phyloP scores from a whole-genome alignment of 768 basidiomycete genomes.

The Naganishia onofrii region DNA sequence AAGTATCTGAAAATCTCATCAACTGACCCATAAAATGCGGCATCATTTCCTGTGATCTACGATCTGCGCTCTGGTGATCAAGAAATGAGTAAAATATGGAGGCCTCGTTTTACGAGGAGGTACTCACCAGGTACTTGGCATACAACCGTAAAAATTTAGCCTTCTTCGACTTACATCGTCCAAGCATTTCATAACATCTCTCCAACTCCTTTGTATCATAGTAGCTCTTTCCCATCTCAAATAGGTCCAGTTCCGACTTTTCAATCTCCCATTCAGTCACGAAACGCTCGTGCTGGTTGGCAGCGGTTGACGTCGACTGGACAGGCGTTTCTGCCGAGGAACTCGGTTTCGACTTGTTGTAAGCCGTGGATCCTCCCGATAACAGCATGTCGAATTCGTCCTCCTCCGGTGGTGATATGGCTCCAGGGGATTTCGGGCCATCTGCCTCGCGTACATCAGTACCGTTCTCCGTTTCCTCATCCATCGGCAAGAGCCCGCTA shows the following conservation, averaged over 20 bases:
- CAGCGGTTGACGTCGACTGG: constrained; percentile 31
- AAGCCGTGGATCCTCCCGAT: constrained; percentile 52
- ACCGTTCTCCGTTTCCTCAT: constrained; percentile 11
- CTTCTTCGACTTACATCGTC: constrained; percentile 66
- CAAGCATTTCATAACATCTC: constrained; percentile 67
- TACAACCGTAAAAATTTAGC: constrained; percentile 76
- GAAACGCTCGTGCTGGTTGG: constrained; percentile 25
- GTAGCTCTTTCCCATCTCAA: constrained; percentile 63
- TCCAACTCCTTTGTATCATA: constrained; percentile 75
- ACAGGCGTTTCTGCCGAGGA: constrained; percentile 33
- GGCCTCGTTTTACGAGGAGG: not conserved
- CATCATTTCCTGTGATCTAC: constrained; percentile 68
- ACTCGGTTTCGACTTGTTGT: constrained; percentile 35
- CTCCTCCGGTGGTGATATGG: constrained; percentile 42
- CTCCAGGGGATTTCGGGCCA: constrained; percentile 41
- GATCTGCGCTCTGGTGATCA: constrained; percentile 70
- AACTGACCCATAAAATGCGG: constrained; percentile 68
- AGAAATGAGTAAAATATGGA: constrained; percentile 15
- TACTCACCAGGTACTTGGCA: constrained; percentile 76
- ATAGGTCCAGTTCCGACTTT: constrained; percentile 40
- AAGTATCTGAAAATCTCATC: not conserved
- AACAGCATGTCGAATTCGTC: constrained; percentile 25
- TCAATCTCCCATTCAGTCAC: constrained; percentile 36
- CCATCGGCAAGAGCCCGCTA: constrained; percentile 49
- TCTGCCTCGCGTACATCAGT: constrained; percentile 25